A percentile compares a stretch with the other conserved stretches of the same genome.
Evolutionary conservation across 129 eudicot genomes (phyloP).

Genomic region (Apium graveolens): DNA sequence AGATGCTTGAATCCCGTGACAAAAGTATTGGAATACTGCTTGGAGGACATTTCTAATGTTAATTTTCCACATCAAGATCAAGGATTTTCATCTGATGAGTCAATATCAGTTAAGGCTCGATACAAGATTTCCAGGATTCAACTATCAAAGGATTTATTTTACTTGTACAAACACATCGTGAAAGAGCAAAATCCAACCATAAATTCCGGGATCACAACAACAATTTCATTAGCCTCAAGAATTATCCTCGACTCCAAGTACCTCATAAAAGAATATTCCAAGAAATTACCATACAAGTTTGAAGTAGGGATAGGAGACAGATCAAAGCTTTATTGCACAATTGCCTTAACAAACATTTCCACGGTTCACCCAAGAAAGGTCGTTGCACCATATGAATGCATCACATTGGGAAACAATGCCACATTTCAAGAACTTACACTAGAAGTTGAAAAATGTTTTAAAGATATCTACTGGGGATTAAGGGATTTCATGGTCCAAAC

Average conservation of each 20-base stretch:
- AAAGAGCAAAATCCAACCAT: conserved; percentile 34
- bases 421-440: conserved; percentile 53
- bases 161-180: conserved; percentile 46
- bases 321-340: conserved; percentile 37
- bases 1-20: conserved; percentile 90
- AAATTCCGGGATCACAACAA: conserved; percentile 28
- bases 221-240: conserved; percentile 60
- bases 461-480: conserved; percentile 56
- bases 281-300: conserved; percentile 15
- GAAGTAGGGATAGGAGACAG: conserved; percentile 22
- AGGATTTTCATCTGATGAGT: conserved; percentile 25
- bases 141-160: conserved; percentile 59
- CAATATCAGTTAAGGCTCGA: conserved; percentile 25
- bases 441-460: conserved; percentile 56
- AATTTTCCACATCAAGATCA: conserved; percentile 39
- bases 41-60: conserved; percentile 59
- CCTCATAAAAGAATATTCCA: conserved; percentile 45
- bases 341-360: conserved; percentile 22
- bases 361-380: conserved; percentile 17
- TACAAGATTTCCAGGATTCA: conserved; percentile 53
- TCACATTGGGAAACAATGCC: conserved; percentile 37
- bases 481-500: conserved; percentile 36
- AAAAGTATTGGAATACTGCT: conserved; percentile 81
- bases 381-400: conserved; percentile 41
- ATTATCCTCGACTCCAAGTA: conserved; percentile 73